Percentiles rank a stretch among this genome's conserved stretches.
Evolutionary conservation across 2,329 filamentous ascomycete species (phyloP).

Genomic region (Cercospora brassicicola): DNA sequence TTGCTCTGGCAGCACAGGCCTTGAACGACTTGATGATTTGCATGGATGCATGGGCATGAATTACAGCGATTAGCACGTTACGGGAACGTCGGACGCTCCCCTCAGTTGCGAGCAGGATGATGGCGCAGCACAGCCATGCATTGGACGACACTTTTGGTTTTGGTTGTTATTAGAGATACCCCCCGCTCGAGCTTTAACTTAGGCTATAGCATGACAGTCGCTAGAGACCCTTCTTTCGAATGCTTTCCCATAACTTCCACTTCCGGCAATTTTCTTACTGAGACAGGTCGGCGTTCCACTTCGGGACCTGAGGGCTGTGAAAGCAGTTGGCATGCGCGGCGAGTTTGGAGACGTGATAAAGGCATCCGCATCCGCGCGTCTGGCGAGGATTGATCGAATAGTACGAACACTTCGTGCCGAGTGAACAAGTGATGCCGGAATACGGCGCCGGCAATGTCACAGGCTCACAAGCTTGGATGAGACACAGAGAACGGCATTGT

Average conservation of each 20-base stretch:
- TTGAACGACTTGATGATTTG: slow-evolving; percentile 12
- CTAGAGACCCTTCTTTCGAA: background rate
- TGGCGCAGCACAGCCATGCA: background rate
- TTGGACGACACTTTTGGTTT: slow-evolving; percentile 14
- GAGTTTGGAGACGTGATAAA: background rate
- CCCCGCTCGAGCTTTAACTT: slow-evolving; percentile 13
- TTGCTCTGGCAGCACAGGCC: slow-evolving; percentile 19
- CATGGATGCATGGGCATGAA: slow-evolving; percentile 17
- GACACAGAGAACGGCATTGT: background rate
- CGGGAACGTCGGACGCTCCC: slow-evolving; percentile 10
- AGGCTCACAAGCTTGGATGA: background rate
- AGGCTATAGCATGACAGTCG: slow-evolving; percentile 1
- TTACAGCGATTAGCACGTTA: slow-evolving; percentile 9
- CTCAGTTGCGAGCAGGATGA: background rate
- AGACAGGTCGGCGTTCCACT: background rate
- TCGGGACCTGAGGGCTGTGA: background rate
- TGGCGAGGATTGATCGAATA: background rate
- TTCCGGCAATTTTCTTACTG: background rate
- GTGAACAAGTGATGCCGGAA: background rate
- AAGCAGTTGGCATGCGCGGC: background rate
- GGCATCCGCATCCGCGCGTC: background rate
- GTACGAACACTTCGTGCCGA: background rate
- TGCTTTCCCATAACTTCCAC: background rate
- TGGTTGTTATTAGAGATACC: slow-evolving; percentile 16
- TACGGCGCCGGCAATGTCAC: background rate